Conservation (phyloP, 2,329 filamentous ascomycete genomes). For the Fusarium stilboides region DNA sequence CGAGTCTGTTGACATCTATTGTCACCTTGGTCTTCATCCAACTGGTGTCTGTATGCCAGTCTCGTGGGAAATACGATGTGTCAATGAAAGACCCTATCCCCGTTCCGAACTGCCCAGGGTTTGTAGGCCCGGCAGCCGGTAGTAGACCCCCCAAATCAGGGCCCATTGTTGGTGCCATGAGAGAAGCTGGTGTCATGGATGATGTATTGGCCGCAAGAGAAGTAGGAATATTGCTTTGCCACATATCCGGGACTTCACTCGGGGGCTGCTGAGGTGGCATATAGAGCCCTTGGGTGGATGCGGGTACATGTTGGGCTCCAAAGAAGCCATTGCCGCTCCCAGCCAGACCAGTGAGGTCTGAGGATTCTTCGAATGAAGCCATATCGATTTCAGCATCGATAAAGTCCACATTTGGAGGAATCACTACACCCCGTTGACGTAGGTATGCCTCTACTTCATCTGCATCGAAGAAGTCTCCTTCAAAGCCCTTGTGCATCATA, state of each 20-base stretch:
- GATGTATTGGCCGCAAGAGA: slow-evolving; percentile 25
- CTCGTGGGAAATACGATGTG: slow-evolving; percentile 27
- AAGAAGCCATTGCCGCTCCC: slow-evolving; percentile 31
- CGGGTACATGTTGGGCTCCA: slow-evolving; percentile 7
- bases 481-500: slow-evolving; percentile 72
- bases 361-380: slow-evolving; percentile 54
- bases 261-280: slow-evolving; percentile 19
- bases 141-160: slow-evolving; percentile 25
- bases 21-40: slow-evolving; percentile 54
- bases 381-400: slow-evolving; percentile 71
- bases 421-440: slow-evolving; percentile 72
- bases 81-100: slow-evolving; percentile 28
- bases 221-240: slow-evolving; percentile 32
- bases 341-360: slow-evolving; percentile 16
- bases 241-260: slow-evolving; percentile 16
- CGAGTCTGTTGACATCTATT: slow-evolving; percentile 54
- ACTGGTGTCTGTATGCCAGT: slow-evolving; percentile 35
- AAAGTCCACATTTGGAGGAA: slow-evolving; percentile 73
- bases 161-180: slow-evolving; percentile 18
- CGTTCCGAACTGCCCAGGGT: slow-evolving; percentile 22
- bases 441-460: slow-evolving; percentile 85
- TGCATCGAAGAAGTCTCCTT: slow-evolving; percentile 83
- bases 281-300: slow-evolving; percentile 15
- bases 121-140: slow-evolving; percentile 8
- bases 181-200: slow-evolving; percentile 16